Evolutionary conservation across 2,329 filamentous ascomycete species (phyloP), one percentile per base, ranked within the genome.

Genomic region (Cladophialophora yegresii): DNA sequence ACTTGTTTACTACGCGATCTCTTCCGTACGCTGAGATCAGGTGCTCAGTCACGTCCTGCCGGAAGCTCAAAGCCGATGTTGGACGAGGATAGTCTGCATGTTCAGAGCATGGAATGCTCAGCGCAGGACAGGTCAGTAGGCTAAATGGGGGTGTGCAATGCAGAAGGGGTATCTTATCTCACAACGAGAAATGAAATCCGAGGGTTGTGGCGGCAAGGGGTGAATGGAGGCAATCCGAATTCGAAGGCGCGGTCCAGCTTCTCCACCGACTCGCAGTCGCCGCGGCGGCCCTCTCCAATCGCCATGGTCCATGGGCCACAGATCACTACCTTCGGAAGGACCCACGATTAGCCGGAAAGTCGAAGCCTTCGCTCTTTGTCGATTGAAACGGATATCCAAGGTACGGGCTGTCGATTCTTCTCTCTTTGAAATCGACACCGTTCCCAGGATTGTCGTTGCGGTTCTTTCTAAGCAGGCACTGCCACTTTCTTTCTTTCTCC

Each of bases 401-500:
- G 40, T 4, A 10, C 40, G 10, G 3, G 7, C 33, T 22, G 28
- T 23, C 45, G 28, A 8, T 3, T 49, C 33, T n/a, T 12, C 12
- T 54, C 6, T 53, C 20, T 22, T 16, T 26, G 22, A 22, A 54
- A 20, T 16, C 9, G 22, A 20, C 8, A n/a, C 28, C 9, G 32
- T 22, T 26, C 4, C 1, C n/a, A 40, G 26, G 32, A 16, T 23
- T 59, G 28, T 62, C 16, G 53, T 49, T 62, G 65, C 49, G 43
- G 16, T 63, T 45, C 53, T 56, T 63, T 55, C 66, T 68, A 68
- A 54, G 43, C 49, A 33, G 58, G 49, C 53, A 59, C 57, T 40
- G 51, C 40, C n/a, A 65, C 56, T 22, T 33, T 58, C 53, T 62
- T 68, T 26, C 57, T 60, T 43, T 66, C 63, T 30, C 56, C 20